These are phyloP conservation scores for Lasiosphaeris hirsuta DNA, from an alignment of 495 filamentous ascomycete species.

Conservation along the genomic window DNA sequence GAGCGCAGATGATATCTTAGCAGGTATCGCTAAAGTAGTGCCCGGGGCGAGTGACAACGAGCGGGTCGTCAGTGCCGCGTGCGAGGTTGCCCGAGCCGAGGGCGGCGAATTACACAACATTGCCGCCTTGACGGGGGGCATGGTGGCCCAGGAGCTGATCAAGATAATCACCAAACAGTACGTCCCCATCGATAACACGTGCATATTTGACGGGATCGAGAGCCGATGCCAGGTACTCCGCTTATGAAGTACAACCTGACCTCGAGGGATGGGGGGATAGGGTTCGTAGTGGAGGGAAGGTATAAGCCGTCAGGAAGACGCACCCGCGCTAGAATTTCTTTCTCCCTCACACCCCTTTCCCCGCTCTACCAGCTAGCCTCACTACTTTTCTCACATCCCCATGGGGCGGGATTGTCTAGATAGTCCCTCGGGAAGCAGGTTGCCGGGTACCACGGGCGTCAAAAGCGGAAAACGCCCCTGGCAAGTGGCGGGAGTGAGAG, in stretches of 20 bases:
- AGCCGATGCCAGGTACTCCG: constrained; percentile 74
- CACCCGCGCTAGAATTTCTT: background rate
- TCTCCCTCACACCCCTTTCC: background rate
- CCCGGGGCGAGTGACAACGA: constrained; percentile 45
- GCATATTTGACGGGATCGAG: constrained; percentile 83
- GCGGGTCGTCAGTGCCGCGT: constrained; percentile 51
- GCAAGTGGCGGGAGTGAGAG: background rate
- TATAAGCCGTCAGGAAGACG: background rate
- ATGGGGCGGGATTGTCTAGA: constrained; percentile 8
- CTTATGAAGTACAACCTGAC: constrained; percentile 28
- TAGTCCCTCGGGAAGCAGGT: background rate
- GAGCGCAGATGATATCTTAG: constrained; percentile 43
- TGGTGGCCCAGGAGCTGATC: constrained; percentile 93
- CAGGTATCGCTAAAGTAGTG: constrained; percentile 36
- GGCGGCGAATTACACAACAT: constrained; percentile 94
- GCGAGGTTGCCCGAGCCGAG: constrained; percentile 69
- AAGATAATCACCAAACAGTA: constrained; percentile 98
- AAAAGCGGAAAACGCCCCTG: background rate
- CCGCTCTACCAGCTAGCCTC: background rate
- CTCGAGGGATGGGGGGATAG: background rate
- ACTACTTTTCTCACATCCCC: background rate
- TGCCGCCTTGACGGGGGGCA: constrained; percentile 81
- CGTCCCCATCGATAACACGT: constrained; percentile 88
- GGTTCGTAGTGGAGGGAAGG: too few relatives aligned
- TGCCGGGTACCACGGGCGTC: background rate